Base-by-base conservation (phyloP, 768 basidiomycete species). In the Tephrocybe sp. region DNA sequence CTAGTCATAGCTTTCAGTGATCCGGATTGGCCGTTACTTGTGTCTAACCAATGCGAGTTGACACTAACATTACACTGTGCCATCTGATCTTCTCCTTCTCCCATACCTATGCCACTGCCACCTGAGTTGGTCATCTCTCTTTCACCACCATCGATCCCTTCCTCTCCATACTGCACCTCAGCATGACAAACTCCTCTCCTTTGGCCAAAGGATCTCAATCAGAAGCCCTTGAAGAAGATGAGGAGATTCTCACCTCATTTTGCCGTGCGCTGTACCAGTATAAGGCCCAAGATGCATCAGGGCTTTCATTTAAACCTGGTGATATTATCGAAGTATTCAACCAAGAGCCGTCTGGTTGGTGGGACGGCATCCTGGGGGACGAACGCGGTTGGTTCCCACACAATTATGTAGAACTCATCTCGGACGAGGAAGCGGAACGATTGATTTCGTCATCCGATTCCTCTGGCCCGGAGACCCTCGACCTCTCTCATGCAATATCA, bases 381-480 rank as follows among this genome's bases (percentile, higher is more conserved):
- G 86, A 88, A 65, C 82, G 95, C 41, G 95, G 94, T 47, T 94
- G 92, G 92, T 94, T 98, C 68, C 95, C 95, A 19, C 91, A 88
- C 57, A 98, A 97, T 71, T 97, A 95, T 72, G 93, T 97, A 39
- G 70, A 74, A 37, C 64, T 80, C 36, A 82, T 97, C 45, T 77
- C 82, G 21, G 88, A 90, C 56, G 84, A 88, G 59, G 89, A 91
- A 61, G 88, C 84, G 2, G 91, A 90, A 51, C 65, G 76, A 16
- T 80, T 76, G 10, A 75, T 87, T 55, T 72, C 80, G 5, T 71
- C 71, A 45, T 71, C 77, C 21, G 77, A 82, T 47, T 64, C 68
- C 30, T 67, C 76, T 21, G 69, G 72, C 36, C 58, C 61, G 31
- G 70, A 69, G 25, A 60, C 57, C 45, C 52, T 54, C 46, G 50